Percentiles rank a stretch among this genome's conserved stretches.
phyloP scores from a whole-genome alignment of 129 eudicot species.

The Daucus carota region DH1_v3.0 NC_030386.2:35924501-35925000 shows the following conservation, averaged over 20 bases:
- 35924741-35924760: conserved; percentile 29
- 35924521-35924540: not conserved
- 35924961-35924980: conserved; percentile 50
- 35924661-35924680: not conserved
- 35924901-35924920: conserved; percentile 65
- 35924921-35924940: conserved; percentile 59
- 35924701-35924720: conserved; percentile 38
- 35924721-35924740: conserved; percentile 37
- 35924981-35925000: conserved; percentile 45
- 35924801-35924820: not conserved
- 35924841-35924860: conserved; percentile 23
- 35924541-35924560: not conserved
- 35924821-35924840: conserved; percentile 20
- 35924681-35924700: conserved; percentile 22
- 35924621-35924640: not conserved
- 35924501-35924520: no score
- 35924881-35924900: conserved; percentile 74
- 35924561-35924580: not conserved
- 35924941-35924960: conserved; percentile 66
- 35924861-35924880: conserved; percentile 31
- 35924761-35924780: conserved; percentile 33
- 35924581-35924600: not conserved
- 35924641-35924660: not conserved
- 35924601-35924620: not conserved
- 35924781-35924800: not conserved